Conservation (phyloP, 805 yeast species). For the Spathaspora gorwiae region DNA sequence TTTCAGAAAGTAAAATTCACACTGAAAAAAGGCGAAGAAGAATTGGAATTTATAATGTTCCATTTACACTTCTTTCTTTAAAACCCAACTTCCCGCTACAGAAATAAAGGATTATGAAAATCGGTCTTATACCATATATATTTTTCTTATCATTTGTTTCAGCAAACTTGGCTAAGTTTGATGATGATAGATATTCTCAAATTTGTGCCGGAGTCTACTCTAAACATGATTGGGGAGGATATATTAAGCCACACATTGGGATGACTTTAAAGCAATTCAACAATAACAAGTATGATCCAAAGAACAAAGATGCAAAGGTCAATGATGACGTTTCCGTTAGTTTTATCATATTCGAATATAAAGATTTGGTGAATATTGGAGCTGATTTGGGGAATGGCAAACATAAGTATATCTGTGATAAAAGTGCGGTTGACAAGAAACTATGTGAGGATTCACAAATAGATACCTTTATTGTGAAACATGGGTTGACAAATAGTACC, state of each 20-base stretch:
- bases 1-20: too few relatives aligned
- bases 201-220: slow-evolving; percentile 90
- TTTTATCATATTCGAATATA: slow-evolving; percentile 77
- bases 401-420: slow-evolving; percentile 66
- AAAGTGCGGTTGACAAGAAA: slow-evolving; percentile 49
- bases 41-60: too few relatives aligned
- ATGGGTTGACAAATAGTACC: slow-evolving; percentile 45
- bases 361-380: slow-evolving; percentile 71
- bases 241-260: slow-evolving; percentile 39
- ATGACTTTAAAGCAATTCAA: slow-evolving; percentile 25
- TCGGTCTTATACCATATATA: neutral
- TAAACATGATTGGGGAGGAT: slow-evolving; percentile 83
- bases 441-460: slow-evolving; percentile 50
- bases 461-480: slow-evolving; percentile 59
- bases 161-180: slow-evolving; percentile 48
- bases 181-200: slow-evolving; percentile 47
- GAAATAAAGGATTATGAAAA: neutral
- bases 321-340: slow-evolving; percentile 47
- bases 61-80: neutral
- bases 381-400: slow-evolving; percentile 38
- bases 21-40: too few relatives aligned
- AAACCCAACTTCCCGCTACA: neutral
- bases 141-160: slow-evolving; percentile 1
- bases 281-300: slow-evolving; percentile 22
- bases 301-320: slow-evolving; percentile 22